Evolutionary conservation across 2,329 filamentous ascomycete species (phyloP).

Genomic region (Knoxdaviesia proteae): DNA sequence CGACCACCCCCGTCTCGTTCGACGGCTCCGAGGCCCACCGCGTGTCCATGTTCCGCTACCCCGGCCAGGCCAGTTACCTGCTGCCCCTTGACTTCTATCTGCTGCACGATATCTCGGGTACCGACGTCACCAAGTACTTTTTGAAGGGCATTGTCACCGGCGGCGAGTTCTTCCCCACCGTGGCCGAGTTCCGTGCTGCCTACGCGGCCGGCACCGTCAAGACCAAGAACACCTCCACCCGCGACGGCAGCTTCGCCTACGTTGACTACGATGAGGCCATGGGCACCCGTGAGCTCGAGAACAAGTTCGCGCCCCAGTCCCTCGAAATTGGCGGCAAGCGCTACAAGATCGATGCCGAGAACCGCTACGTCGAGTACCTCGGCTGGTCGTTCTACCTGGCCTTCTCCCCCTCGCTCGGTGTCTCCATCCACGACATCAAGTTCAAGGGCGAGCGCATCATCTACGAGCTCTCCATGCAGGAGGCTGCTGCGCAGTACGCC

Average conservation of each 20-base stretch:
- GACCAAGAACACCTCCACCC: slow-evolving; percentile 14
- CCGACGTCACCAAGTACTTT: slow-evolving; percentile 18
- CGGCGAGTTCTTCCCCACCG: slow-evolving; percentile 15
- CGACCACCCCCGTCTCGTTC: slow-evolving; percentile 16
- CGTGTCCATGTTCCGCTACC: slow-evolving; percentile 20
- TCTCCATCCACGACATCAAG: slow-evolving; percentile 26
- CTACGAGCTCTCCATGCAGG: slow-evolving; percentile 30
- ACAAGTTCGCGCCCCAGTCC: slow-evolving; percentile 14
- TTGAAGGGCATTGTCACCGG: slow-evolving; percentile 22
- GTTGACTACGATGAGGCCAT: slow-evolving; percentile 12
- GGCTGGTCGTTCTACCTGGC: slow-evolving; percentile 30
- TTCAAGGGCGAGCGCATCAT: slow-evolving; percentile 28
- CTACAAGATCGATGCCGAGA: slow-evolving; percentile 19
- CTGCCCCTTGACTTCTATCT: slow-evolving; percentile 23
- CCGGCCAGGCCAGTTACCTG: slow-evolving; percentile 17
- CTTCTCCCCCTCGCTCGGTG: slow-evolving; percentile 20
- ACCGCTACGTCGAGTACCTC: slow-evolving; percentile 29
- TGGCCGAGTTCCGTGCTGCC: slow-evolving; percentile 14
- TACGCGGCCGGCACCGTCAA: slow-evolving; percentile 16
- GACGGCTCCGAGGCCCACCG: slow-evolving; percentile 18
- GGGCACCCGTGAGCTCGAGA: slow-evolving; percentile 14
- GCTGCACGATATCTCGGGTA: slow-evolving; percentile 20
- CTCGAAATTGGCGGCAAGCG: slow-evolving; percentile 18
- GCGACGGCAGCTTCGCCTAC: slow-evolving; percentile 14
- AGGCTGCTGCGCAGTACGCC: slow-evolving; percentile 30